Evolutionary conservation across 371 early-diverging fungal species (phyloP), one percentile per base, ranked within the genome.

Genomic region (Dichotomocladium elegans): DNA sequence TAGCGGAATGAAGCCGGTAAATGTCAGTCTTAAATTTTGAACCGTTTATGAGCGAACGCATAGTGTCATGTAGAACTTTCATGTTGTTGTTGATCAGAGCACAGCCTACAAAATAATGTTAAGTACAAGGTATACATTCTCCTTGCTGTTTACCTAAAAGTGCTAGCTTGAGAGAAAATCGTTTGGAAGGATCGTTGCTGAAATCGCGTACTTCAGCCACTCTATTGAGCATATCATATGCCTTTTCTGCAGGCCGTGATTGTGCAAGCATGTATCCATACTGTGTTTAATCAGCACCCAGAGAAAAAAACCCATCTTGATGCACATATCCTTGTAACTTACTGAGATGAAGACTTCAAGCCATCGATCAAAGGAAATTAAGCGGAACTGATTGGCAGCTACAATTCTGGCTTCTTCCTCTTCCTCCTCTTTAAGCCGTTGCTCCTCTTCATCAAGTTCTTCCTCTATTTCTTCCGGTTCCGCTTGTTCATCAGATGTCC

Each of bases 151-250:
- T n/a, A n/a, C n/a, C n/a, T 21, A 90, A 63, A 54, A 83, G 63
- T 8, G 84, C 77, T 31, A 90, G 21, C 42, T 80, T 75, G 37
- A 92, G 61, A 0, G 72, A 54, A 0, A 72, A 53, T 22, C 66
- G 69, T 48, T 62, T 70, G 14, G 56, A 48, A 7, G 73, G 57
- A 33, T 88, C 72, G n/a, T 82, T 75, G 47, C 75, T 86, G 53
- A 85, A 90, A 3, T 91, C 82, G 51, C 83, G 85, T 9, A 91
- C 82, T 27, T 81, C 79, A 35, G 59, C 58, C 3, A 81, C 79
- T 26, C 69, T 53, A 54, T 79, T 82, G 35, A 91, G 53, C 14
- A 85, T 53, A n/a, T 78, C 74, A 27, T 79, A 78, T 0, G 88
- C 86, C 22, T 88, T 84, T 41, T 81, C 71, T 24, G 72, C 71